Percentiles rank a stretch among this genome's conserved stretches.
Conservation (phyloP, 2,329 filamentous ascomycete genomes). For the Thelonectria discophora region DNA sequence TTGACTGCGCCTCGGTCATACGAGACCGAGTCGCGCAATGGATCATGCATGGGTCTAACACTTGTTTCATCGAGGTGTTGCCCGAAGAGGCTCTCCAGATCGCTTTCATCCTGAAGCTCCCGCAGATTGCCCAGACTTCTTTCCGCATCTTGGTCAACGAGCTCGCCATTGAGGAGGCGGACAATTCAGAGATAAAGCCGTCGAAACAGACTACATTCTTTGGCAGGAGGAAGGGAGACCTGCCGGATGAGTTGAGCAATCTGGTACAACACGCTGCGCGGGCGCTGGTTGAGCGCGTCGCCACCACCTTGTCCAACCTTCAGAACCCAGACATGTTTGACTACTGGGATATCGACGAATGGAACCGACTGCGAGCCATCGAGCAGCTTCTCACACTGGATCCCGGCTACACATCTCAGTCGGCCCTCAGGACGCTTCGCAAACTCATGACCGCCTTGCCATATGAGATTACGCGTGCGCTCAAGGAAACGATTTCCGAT, state of each 20-base stretch:
- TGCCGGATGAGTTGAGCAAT: constrained; percentile 65
- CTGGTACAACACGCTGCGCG: constrained; percentile 67
- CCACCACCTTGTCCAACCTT: constrained; percentile 42
- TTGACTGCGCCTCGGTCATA: constrained; percentile 59
- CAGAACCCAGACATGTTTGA: constrained; percentile 47
- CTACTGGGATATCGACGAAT: constrained; percentile 44
- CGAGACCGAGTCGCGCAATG: constrained; percentile 64
- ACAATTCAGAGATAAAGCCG: constrained; percentile 10
- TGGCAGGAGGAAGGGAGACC: constrained; percentile 56
- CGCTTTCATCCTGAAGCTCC: constrained; percentile 57
- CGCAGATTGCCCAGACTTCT: constrained; percentile 55
- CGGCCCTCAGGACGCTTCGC: constrained; percentile 32
- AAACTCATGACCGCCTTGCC: constrained; percentile 37
- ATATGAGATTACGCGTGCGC: constrained; percentile 27
- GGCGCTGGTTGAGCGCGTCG: constrained; percentile 59
- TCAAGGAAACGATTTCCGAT: constrained; percentile 17
- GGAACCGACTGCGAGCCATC: constrained; percentile 43
- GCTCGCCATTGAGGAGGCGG: constrained; percentile 59
- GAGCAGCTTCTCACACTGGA: constrained; percentile 39
- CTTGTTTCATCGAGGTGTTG: constrained; percentile 68
- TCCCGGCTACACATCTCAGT: background rate
- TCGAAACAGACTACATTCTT: constrained; percentile 48
- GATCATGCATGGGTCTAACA: constrained; percentile 65
- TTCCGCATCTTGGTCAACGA: constrained; percentile 72
- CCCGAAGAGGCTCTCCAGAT: constrained; percentile 70